Evolutionary conservation across 352 stramenopile genomes (phyloP).

Genomic region (Phytophthora capsici): DNA sequence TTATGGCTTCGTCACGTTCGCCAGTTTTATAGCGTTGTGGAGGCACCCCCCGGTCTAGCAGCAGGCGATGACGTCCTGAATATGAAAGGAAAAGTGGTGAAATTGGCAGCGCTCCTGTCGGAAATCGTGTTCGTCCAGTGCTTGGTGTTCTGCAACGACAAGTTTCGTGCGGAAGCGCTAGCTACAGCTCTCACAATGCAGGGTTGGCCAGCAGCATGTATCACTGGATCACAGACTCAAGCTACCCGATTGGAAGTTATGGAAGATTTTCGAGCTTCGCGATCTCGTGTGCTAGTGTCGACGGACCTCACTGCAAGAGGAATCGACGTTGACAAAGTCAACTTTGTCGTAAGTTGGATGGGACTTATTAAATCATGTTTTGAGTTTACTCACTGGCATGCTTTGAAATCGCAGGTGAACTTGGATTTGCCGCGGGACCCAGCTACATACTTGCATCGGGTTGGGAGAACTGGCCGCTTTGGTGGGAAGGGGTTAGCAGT

Average conservation of each 20-base stretch:
- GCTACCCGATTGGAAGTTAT: constrained; percentile 66
- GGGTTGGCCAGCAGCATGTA: constrained; percentile 66
- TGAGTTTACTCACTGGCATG: background rate
- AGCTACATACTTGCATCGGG: constrained; percentile 81
- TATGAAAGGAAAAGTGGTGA: constrained; percentile 65
- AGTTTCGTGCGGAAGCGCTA: constrained; percentile 73
- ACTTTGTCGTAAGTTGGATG: constrained; percentile 59
- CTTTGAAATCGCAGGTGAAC: constrained; percentile 53
- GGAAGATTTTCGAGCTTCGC: constrained; percentile 57
- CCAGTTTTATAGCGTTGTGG: constrained; percentile 74
- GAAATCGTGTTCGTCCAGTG: constrained; percentile 79
- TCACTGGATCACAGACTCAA: constrained; percentile 74
- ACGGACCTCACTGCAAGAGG: constrained; percentile 80
- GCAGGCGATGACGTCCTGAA: constrained; percentile 28
- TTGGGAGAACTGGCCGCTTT: constrained; percentile 78
- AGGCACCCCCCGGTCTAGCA: constrained; percentile 1
- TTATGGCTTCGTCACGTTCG: constrained; percentile 75
- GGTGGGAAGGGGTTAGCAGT: constrained; percentile 76
- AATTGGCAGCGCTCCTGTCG: constrained; percentile 59
- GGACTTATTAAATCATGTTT: background rate
- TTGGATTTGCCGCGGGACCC: constrained; percentile 75
- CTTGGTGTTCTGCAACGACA: constrained; percentile 89
- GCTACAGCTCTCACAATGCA: constrained; percentile 55
- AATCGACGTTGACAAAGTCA: constrained; percentile 81
- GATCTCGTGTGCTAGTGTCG: constrained; percentile 71